Base-by-base conservation (phyloP, 2,329 filamentous ascomycete species). In the Drechslerella stenobrocha region DNA sequence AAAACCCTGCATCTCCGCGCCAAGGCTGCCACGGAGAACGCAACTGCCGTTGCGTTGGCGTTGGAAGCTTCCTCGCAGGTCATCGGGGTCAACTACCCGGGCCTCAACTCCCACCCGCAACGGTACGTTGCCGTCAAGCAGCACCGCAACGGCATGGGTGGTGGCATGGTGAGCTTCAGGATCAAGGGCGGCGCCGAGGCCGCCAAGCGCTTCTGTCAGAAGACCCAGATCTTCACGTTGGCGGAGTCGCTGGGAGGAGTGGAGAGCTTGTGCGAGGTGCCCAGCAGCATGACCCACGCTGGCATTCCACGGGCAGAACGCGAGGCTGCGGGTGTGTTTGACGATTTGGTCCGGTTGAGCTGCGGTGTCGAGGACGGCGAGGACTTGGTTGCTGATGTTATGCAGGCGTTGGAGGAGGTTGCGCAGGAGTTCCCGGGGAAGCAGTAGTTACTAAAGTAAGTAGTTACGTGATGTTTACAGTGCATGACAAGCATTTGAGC, bases 101-200 rank as follows among this genome's bases (percentile, higher is more conserved):
- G 93, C 24, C 82, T 96, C 3, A 82, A 87, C 71, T 92, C 89
- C 7, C 92, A 97, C 78, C 87, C 88, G 4, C 90, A 97, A 75
- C 86, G 90, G 73, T 81, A 82, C 70, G 90, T 98, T 73, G 90
- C 92, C 18, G 76, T 86, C 74, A 90, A 89, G 79, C 93, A 98
- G 80, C 93, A 98, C 80, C 88, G 93, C 72, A 83, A 95, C 73
- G 93, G 88, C 70, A 87, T 97, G 83, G 93, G 93, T 66, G 93
- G 93, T 72, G 93, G 93, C 69, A 98, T 98, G 93, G 84, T 98
- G 42, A 92, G 88, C 63, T 98, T 98, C 85, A 87, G 93, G 71
- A 89, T 98, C 77, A 84, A 84, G 71, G 93, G 92, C 59, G 93
- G 93, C 32, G 84, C 90, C 74, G 82, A 82, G 45, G 92, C 92